phyloP scores from a whole-genome alignment of 805 yeast species.

The Suhomyces canberraensis region DNA sequence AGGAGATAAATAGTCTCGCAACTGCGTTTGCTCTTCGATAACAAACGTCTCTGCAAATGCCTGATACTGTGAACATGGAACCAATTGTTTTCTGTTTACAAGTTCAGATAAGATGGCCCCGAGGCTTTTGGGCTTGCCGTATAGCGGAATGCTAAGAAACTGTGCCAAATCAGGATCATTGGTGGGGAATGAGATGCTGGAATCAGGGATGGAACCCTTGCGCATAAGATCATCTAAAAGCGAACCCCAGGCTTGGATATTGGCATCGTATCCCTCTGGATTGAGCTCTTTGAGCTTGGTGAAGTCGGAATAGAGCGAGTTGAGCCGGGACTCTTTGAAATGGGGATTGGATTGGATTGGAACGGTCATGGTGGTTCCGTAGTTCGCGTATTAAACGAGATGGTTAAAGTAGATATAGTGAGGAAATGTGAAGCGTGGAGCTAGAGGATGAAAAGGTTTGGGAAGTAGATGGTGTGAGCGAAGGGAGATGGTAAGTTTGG shows the following conservation, averaged over 20 bases:
- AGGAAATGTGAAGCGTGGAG: too few relatives aligned
- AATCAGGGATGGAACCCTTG: constrained; percentile 11
- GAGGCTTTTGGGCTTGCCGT: constrained; percentile 32
- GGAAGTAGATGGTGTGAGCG: too few relatives aligned
- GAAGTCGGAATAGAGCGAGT: constrained; percentile 37
- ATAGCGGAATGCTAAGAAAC: constrained; percentile 22
- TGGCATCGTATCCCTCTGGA: constrained; percentile 43
- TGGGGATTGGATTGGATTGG: constrained; percentile 13
- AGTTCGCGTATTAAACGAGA: too few relatives aligned
- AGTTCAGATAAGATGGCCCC: constrained; percentile 24
- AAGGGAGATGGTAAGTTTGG: too few relatives aligned
- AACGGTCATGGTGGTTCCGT: neutral
- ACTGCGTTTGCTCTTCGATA: neutral
- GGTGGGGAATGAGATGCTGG: constrained; percentile 16
- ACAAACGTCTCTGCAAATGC: neutral
- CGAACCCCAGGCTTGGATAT: constrained; percentile 35
- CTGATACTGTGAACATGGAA: constrained; percentile 17
- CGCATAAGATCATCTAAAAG: constrained; percentile 19
- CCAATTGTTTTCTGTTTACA: constrained; percentile 14
- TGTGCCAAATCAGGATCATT: constrained; percentile 14
- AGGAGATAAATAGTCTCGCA: constrained; percentile 10
- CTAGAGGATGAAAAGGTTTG: too few relatives aligned
- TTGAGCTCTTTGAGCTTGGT: constrained; percentile 26
- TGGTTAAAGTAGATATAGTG: too few relatives aligned
- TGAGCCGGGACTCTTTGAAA: constrained; percentile 29